A percentile compares a stretch with the other conserved stretches of the same genome.
Conservation (phyloP, 176 grass and related monocot genomes). For the Hordeum marinum region DNA sequence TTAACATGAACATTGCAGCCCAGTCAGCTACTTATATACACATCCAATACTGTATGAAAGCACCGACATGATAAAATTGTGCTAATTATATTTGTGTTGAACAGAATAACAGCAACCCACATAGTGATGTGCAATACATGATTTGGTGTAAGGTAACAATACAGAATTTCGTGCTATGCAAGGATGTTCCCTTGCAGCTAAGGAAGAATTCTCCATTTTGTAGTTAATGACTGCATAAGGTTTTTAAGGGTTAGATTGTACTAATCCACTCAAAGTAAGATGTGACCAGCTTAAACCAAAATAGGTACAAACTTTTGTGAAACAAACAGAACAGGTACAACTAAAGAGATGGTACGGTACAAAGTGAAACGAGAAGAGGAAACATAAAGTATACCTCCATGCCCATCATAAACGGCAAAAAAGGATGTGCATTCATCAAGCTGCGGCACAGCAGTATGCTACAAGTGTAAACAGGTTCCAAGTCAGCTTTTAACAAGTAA, state of each 20-base stretch:
- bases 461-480: constrained; percentile 1
- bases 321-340: background rate
- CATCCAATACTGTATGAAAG: background rate
- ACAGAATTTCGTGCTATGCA: background rate
- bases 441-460: constrained; percentile 56
- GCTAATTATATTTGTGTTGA: background rate
- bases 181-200: background rate
- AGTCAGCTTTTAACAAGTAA: constrained; percentile 12
- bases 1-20: background rate
- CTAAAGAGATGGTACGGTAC: background rate
- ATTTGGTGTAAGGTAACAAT: background rate
- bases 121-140: background rate
- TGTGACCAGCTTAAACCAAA: background rate
- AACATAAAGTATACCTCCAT: constrained; percentile 50
- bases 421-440: constrained; percentile 70
- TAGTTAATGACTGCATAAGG: background rate
- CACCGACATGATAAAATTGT: background rate
- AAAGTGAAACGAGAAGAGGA: background rate
- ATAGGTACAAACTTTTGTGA: background rate
- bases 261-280: background rate
- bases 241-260: background rate
- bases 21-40: background rate
- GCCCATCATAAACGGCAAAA: constrained; percentile 79
- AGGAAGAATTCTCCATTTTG: background rate
- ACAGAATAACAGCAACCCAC: background rate